Percentiles rank a stretch among this genome's conserved stretches.
phyloP scores from a whole-genome alignment of 2,329 filamentous ascomycete genomes.

The Hymenoscyphus linearis region DNA sequence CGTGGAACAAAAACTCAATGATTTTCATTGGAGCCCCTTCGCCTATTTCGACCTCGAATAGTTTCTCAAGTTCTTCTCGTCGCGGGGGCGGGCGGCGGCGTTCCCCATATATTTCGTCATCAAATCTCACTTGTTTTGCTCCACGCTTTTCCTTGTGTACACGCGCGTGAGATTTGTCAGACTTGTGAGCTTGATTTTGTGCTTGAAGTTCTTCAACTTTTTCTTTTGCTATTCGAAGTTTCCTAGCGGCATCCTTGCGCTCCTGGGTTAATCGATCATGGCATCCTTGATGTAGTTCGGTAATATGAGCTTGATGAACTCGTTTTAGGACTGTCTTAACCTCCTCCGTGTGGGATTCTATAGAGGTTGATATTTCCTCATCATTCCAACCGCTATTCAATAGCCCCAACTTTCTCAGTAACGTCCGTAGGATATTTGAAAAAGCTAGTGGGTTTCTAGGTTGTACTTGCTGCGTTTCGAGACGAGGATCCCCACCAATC shows the following conservation, averaged over 20 bases:
- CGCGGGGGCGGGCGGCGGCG: not conserved
- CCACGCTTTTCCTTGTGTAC: not conserved
- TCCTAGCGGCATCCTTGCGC: not conserved
- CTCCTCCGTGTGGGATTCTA: not conserved
- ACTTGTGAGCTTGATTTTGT: not conserved
- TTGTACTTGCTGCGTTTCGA: not conserved
- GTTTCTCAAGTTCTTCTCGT: not conserved
- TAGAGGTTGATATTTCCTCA: not conserved
- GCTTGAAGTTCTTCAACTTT: not conserved
- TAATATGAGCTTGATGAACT: not conserved
- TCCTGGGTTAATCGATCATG: not conserved
- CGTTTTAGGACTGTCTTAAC: not conserved
- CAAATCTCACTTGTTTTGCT: not conserved
- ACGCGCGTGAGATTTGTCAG: not conserved
- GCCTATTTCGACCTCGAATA: not conserved
- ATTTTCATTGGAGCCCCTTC: not conserved
- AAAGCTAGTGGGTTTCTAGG: not conserved
- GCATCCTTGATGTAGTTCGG: not conserved
- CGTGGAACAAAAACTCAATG: not conserved
- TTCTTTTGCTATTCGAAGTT: not conserved
- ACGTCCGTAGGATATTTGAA: not conserved
- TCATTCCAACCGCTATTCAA: not conserved
- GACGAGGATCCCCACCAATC: not conserved
- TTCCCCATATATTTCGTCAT: not conserved
- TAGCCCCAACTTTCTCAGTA: not conserved